phyloP scores from a whole-genome alignment of 164 flowering plant species.

The Berberis thunbergii region DNA sequence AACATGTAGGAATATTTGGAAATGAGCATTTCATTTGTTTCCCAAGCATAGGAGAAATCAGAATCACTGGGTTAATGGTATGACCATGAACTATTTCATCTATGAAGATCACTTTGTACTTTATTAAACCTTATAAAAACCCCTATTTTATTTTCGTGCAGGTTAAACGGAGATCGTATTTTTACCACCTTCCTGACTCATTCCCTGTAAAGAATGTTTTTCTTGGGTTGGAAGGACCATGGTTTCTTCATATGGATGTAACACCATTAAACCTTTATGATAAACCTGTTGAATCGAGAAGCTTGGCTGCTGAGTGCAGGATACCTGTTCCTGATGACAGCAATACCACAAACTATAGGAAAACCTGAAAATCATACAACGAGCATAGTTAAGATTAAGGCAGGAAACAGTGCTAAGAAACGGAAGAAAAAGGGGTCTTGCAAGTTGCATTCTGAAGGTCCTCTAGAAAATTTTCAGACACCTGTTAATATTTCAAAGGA shows the following conservation, averaged over 20 bases:
- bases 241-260: slow-evolving; percentile 42
- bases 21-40: slow-evolving; percentile 41
- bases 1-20: slow-evolving; percentile 33
- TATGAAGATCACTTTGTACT: background rate
- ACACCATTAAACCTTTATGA: slow-evolving; percentile 4
- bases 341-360: slow-evolving; percentile 4
- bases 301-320: slow-evolving; percentile 1
- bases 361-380: slow-evolving; percentile 4
- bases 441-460: background rate
- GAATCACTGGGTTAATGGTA: slow-evolving; percentile 42
- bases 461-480: background rate
- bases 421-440: background rate
- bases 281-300: slow-evolving; percentile 1
- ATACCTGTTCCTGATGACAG: background rate
- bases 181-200: slow-evolving; percentile 45
- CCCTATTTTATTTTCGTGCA: slow-evolving; percentile 8
- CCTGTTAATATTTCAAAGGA: slow-evolving; percentile 5
- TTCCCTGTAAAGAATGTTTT: slow-evolving; percentile 39
- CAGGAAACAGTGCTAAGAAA: background rate
- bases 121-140: background rate
- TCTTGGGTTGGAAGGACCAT: slow-evolving; percentile 24
- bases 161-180: slow-evolving; percentile 45
- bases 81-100: background rate
- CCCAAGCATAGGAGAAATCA: slow-evolving; percentile 41
- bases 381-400: background rate